A percentile compares a stretch with the other conserved stretches of the same genome.
Conservation (phyloP, 108 stramenopile species). For the Cylindrotheca closterium region DNA sequence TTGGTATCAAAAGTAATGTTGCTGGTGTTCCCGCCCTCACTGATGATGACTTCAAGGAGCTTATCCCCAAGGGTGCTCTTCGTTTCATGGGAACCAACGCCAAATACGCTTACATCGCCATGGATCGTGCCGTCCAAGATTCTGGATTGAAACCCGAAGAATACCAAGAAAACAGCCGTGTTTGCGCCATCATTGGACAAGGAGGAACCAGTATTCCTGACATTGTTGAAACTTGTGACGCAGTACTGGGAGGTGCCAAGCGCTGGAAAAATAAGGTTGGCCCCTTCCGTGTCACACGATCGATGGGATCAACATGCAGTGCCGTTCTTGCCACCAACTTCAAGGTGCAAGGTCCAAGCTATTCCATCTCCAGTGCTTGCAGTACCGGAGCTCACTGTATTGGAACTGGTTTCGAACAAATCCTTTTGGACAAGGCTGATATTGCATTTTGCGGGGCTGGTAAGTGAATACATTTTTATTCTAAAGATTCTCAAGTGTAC, state of each 20-base stretch:
- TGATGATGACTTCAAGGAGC: slow-evolving; percentile 77
- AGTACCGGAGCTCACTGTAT: slow-evolving; percentile 94
- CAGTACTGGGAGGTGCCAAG: slow-evolving; percentile 71
- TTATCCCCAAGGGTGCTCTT: slow-evolving; percentile 82
- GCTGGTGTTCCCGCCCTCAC: slow-evolving; percentile 70
- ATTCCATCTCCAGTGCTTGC: slow-evolving; percentile 85
- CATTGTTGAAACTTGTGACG: slow-evolving; percentile 88
- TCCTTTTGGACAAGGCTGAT: slow-evolving; percentile 85
- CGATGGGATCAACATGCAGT: slow-evolving; percentile 90
- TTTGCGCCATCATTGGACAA: slow-evolving; percentile 90
- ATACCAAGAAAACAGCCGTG: slow-evolving; percentile 86
- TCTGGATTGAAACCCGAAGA: slow-evolving; percentile 77
- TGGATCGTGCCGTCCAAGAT: slow-evolving; percentile 83
- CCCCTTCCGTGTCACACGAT: slow-evolving; percentile 90
- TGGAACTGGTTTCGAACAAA: slow-evolving; percentile 92
- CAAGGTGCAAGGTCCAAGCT: slow-evolving; percentile 89
- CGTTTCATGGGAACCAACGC: slow-evolving; percentile 89
- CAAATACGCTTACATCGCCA: slow-evolving; percentile 88
- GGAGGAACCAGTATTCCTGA: slow-evolving; percentile 91
- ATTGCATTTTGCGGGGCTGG: slow-evolving; percentile 92
- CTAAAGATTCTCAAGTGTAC: no score
- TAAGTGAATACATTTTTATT: slow-evolving; percentile 36
- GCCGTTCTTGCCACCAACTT: slow-evolving; percentile 90
- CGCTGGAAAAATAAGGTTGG: slow-evolving; percentile 95
- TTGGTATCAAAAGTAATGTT: slow-evolving; percentile 88